These are phyloP conservation scores for Heliamphora ciliata DNA, from an alignment of 179 eudicot species.

Conservation along the genomic window DNA sequence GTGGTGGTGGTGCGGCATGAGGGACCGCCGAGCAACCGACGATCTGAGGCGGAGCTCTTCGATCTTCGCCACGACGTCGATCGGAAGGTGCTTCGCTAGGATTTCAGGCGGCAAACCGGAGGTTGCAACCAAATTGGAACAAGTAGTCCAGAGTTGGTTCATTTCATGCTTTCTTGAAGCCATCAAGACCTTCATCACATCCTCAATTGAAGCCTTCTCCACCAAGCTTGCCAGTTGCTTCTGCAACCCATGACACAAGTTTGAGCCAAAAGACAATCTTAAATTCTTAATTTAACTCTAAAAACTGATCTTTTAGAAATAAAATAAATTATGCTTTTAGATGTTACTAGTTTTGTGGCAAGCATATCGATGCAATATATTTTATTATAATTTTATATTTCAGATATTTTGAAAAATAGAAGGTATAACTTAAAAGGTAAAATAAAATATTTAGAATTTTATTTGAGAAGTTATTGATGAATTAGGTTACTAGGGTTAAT, in stretches of 20 bases:
- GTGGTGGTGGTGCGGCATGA: slow-evolving; percentile 38
- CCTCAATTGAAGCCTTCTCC: slow-evolving; percentile 94
- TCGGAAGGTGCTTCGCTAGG: slow-evolving; percentile 82
- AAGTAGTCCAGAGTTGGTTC: slow-evolving; percentile 92
- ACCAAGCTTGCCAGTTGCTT: slow-evolving; percentile 83
- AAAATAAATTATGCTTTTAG: no score
- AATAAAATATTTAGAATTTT: no score
- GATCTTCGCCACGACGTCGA: slow-evolving; percentile 71
- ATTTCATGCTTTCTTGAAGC: slow-evolving; percentile 96
- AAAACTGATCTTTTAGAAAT: no score
- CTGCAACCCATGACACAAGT: slow-evolving; percentile 31
- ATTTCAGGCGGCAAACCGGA: slow-evolving; percentile 91
- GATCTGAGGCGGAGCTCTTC: slow-evolving; percentile 86
- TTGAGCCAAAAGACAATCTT: not conserved
- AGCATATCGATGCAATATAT: no score
- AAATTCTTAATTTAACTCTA: no score
- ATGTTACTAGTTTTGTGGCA: no score
- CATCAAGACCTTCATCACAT: slow-evolving; percentile 86
- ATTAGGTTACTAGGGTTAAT: no score
- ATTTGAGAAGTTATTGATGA: no score
- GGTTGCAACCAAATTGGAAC: slow-evolving; percentile 79
- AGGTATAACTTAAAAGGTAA: no score
- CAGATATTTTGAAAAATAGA: no score
- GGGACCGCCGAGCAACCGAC: slow-evolving; percentile 49
- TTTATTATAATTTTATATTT: no score